Percentiles rank a stretch among this genome's conserved stretches.
These are phyloP conservation scores for Parathielavia hyrcaniae DNA, from an alignment of 495 filamentous ascomycete species.

Conservation along the genomic window DNA sequence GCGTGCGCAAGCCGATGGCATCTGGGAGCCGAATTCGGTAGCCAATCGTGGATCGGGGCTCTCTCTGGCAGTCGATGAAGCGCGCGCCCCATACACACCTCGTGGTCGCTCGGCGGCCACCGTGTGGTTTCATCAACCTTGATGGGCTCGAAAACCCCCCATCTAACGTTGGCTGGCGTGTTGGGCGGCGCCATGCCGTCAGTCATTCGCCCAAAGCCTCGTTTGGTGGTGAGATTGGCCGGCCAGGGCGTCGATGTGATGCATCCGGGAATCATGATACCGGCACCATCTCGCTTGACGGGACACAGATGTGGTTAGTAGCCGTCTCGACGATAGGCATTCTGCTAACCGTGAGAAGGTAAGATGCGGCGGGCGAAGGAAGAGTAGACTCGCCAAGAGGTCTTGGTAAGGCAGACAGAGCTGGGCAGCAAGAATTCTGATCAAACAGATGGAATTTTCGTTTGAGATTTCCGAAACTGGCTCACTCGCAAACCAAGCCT, in stretches of 20 bases:
- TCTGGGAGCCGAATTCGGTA: constrained; percentile 3
- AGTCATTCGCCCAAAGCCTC: background rate
- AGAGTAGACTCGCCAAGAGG: too few species aligned
- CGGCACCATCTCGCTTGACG: too few species aligned
- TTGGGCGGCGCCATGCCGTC: constrained; percentile 4
- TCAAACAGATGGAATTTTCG: too few species aligned
- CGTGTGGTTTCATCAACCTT: background rate
- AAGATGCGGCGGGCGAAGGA: too few species aligned
- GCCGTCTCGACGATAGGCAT: too few species aligned
- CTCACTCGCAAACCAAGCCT: too few species aligned
- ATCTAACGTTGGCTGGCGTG: background rate
- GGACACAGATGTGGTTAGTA: too few species aligned
- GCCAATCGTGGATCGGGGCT: background rate
- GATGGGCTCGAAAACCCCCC: background rate
- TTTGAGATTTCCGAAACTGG: too few species aligned
- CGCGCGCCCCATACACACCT: background rate
- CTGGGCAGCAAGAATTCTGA: too few species aligned
- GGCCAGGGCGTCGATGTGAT: background rate
- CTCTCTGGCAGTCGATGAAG: background rate
- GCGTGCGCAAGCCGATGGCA: background rate
- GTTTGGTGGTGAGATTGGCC: background rate
- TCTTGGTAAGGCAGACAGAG: too few species aligned
- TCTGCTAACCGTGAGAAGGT: too few species aligned
- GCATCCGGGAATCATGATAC: background rate
- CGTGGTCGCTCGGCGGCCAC: background rate